These are phyloP conservation scores for Solanum pennellii DNA, from an alignment of 257 asterid genomes.

Conservation along the genomic window DNA sequence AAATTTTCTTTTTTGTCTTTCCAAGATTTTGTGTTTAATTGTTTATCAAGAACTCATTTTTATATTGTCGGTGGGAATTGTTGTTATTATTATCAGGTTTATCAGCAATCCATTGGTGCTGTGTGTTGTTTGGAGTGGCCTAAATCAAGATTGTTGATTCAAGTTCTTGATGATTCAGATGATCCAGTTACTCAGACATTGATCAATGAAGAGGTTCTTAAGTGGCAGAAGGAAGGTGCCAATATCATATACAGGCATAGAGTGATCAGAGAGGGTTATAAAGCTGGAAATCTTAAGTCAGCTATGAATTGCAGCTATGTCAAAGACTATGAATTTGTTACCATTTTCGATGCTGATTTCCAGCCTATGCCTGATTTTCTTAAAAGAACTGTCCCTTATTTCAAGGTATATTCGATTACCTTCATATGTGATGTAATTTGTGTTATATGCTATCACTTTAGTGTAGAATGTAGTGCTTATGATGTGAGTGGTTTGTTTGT, in stretches of 20 bases:
- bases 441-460: background rate
- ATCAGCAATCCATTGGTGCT: conserved; percentile 88
- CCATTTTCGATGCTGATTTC: conserved; percentile 92
- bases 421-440: background rate
- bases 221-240: conserved; percentile 76
- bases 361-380: conserved; percentile 90
- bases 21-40: background rate
- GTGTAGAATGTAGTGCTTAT: background rate
- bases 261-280: conserved; percentile 84
- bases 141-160: conserved; percentile 61
- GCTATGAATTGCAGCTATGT: conserved; percentile 93
- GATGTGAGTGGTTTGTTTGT: background rate
- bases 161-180: conserved; percentile 84
- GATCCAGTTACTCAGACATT: conserved; percentile 52
- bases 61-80: background rate
- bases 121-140: conserved; percentile 95
- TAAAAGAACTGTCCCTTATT: conserved; percentile 63
- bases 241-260: conserved; percentile 79
- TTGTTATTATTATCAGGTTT: conserved; percentile 36
- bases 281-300: conserved; percentile 90
- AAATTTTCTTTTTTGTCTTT: background rate
- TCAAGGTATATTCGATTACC: conserved; percentile 42
- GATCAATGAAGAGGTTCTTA: conserved; percentile 72
- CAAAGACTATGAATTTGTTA: conserved; percentile 81
- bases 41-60: background rate